Conservation (phyloP, 805 yeast species). For the Clavispora santaluciae region DNA sequence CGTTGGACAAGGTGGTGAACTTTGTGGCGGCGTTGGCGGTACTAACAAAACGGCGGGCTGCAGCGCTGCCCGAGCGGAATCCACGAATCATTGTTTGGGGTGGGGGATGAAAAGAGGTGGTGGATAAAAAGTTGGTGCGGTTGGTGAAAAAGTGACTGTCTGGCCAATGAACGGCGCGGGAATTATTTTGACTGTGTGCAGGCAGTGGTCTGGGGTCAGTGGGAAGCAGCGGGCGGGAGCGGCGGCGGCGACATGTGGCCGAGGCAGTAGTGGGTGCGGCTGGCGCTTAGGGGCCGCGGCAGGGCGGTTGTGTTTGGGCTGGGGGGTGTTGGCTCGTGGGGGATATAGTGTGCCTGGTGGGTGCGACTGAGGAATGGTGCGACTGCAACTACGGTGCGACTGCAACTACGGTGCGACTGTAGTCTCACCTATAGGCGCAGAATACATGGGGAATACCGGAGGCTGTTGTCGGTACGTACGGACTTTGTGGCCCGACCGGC, state of each 20-base stretch:
- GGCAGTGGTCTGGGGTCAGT: constrained; percentile 5
- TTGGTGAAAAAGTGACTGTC: constrained; percentile 3
- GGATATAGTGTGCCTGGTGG: too few species aligned
- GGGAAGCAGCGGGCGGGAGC: too few species aligned
- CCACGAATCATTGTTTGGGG: constrained; percentile 38
- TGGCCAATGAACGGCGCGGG: constrained; percentile 18
- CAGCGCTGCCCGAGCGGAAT: constrained; percentile 28
- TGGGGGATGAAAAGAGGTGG: constrained; percentile 8
- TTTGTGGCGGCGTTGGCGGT: constrained; percentile 56
- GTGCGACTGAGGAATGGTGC: too few species aligned
- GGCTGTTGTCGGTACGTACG: too few species aligned
- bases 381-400: too few species aligned
- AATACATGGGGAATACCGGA: too few species aligned
- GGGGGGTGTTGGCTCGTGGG: too few species aligned
- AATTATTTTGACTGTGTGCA: constrained; percentile 12
- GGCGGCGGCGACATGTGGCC: neutral
- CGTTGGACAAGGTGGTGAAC: constrained; percentile 69
- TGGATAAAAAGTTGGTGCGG: constrained; percentile 10
- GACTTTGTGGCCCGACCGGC: too few species aligned
- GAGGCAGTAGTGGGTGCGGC: neutral
- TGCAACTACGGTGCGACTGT: too few species aligned
- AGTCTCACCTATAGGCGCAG: too few species aligned
- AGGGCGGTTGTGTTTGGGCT: neutral
- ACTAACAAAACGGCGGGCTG: constrained; percentile 54
- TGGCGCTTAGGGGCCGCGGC: neutral